Evolutionary conservation across 371 early-diverging fungal species (phyloP).

Genomic region (Massospora cicadina): DNA sequence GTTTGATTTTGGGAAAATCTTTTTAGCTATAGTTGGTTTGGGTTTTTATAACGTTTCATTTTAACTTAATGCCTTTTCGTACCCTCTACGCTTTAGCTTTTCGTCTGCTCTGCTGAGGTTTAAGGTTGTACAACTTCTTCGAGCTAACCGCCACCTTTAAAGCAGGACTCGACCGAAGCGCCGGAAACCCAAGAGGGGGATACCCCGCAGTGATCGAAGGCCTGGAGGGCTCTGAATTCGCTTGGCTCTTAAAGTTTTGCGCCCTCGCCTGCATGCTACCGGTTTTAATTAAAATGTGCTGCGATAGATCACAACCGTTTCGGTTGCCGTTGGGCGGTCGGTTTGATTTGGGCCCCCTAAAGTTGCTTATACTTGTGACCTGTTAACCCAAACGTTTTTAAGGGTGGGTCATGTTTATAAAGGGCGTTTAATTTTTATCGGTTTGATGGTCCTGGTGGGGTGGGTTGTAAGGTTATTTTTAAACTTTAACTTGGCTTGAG

Average conservation of each 20-base stretch:
- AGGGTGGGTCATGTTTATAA: too few species aligned
- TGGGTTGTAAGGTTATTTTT: too few species aligned
- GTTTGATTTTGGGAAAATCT: not conserved
- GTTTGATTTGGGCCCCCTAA: too few species aligned
- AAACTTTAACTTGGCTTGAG: too few species aligned
- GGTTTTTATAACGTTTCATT: not conserved
- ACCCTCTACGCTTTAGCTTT: not conserved
- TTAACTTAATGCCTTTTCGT: not conserved
- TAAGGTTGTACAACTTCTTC: not conserved
- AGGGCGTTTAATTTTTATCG: too few species aligned
- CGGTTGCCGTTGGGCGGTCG: too few species aligned
- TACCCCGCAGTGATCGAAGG: not conserved
- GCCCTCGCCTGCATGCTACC: not conserved
- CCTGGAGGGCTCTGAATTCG: not conserved
- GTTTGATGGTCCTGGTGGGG: too few species aligned
- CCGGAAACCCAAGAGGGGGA: not conserved
- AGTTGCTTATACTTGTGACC: too few species aligned
- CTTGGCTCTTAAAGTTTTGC: not conserved
- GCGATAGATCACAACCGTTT: not conserved
- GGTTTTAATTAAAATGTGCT: not conserved
- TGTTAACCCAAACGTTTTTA: too few species aligned
- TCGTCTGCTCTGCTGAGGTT: not conserved
- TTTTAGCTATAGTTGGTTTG: not conserved
- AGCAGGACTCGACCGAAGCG: not conserved
- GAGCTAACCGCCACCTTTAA: too few species aligned